phyloP scores from a whole-genome alignment of 2,329 filamentous ascomycete genomes.

The Amauroascus niger region DNA sequence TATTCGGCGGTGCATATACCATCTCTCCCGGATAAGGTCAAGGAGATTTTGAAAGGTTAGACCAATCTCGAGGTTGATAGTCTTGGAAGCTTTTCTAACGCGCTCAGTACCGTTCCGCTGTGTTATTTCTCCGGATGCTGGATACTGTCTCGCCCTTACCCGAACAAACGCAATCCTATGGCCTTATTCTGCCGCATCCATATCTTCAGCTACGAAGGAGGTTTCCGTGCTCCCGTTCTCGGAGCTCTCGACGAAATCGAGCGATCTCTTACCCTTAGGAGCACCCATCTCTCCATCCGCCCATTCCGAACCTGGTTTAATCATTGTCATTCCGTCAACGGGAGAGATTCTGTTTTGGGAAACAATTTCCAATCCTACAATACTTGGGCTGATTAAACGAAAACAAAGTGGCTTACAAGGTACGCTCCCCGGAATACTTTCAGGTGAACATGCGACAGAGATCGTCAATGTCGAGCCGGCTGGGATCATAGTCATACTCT shows the following conservation, averaged over 20 bases:
- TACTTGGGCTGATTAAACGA: constrained; percentile 71
- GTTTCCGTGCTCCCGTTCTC: constrained; percentile 73
- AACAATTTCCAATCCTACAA: constrained; percentile 79
- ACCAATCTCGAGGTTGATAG: background rate
- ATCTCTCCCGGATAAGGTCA: constrained; percentile 67
- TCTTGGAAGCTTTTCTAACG: background rate
- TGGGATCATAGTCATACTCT: constrained; percentile 77
- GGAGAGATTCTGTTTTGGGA: constrained; percentile 94
- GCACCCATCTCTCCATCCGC: constrained; percentile 71
- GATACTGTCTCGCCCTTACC: constrained; percentile 71
- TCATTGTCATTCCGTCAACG: constrained; percentile 72
- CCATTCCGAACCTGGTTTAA: constrained; percentile 70
- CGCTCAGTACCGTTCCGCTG: constrained; percentile 54
- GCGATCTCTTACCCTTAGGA: constrained; percentile 68
- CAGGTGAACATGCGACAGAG: constrained; percentile 66
- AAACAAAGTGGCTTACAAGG: constrained; percentile 72
- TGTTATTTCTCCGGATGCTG: constrained; percentile 53
- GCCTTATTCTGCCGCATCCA: constrained; percentile 52
- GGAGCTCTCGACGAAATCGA: constrained; percentile 55
- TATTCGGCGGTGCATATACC: constrained; percentile 80
- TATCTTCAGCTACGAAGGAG: constrained; percentile 45
- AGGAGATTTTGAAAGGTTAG: constrained; percentile 53
- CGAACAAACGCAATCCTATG: constrained; percentile 77
- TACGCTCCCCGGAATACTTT: constrained; percentile 61
- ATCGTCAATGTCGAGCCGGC: constrained; percentile 77